Conservation (phyloP, 75 land plant genomes). For the Ceratopteris richardii region DNA sequence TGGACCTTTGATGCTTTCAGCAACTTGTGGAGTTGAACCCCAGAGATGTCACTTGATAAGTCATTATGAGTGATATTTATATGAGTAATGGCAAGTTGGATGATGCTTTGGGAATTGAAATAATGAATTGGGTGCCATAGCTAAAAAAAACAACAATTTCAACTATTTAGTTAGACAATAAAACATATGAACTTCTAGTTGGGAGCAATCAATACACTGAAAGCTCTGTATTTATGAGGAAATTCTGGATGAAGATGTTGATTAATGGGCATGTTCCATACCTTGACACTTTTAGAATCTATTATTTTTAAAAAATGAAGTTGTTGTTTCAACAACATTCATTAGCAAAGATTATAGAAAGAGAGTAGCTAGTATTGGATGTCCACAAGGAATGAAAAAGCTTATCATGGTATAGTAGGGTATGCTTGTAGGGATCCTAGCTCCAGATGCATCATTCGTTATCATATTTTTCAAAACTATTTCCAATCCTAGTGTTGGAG, state of each 20-base stretch:
- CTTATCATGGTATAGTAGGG: no score
- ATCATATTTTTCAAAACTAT: no score
- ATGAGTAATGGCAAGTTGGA: slow-evolving; percentile 48
- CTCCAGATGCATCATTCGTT: no score
- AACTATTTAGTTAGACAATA: background rate
- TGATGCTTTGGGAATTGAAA: slow-evolving; percentile 15
- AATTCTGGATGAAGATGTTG: background rate
- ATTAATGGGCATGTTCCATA: background rate
- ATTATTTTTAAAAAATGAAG: no score
- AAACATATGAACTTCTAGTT: background rate
- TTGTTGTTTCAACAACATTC: no score
- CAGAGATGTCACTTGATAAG: slow-evolving; percentile 28
- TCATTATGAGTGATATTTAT: slow-evolving; percentile 49
- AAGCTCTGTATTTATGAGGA: background rate
- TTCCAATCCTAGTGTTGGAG: no score
- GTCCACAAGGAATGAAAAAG: no score
- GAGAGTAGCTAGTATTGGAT: no score
- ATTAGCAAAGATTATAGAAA: no score
- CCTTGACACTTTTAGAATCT: background rate
- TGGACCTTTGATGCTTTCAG: slow-evolving; percentile 40
- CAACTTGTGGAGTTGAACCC: slow-evolving; percentile 21
- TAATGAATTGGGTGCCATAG: slow-evolving; percentile 28
- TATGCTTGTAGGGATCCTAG: no score
- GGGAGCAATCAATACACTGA: background rate
- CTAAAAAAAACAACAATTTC: slow-evolving; percentile 34